Evolutionary conservation across 768 basidiomycete species (phyloP).

Genomic region (Calocera viscosa): DNA sequence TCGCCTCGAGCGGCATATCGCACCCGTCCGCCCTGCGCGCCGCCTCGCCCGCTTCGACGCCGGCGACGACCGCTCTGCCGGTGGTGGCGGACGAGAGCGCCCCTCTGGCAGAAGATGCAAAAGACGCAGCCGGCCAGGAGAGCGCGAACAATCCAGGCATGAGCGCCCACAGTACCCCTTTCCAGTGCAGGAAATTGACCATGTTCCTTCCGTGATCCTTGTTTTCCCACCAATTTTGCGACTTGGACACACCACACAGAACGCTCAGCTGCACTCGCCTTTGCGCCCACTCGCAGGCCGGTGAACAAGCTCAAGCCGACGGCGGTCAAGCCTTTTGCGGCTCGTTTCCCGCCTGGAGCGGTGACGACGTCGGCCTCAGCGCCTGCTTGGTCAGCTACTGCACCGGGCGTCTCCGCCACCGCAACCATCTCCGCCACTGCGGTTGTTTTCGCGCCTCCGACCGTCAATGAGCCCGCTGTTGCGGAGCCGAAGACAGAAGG

Average conservation of each 20-base stretch:
- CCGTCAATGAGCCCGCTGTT: conserved; percentile 33
- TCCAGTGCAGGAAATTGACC: not conserved
- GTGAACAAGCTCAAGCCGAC: conserved; percentile 36
- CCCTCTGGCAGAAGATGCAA: conserved; percentile 19
- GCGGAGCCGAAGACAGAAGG: conserved; percentile 37
- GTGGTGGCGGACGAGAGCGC: conserved; percentile 22
- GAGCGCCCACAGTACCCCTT: conserved; percentile 8
- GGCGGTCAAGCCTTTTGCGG: conserved; percentile 36
- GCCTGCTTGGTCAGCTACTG: conserved; percentile 27
- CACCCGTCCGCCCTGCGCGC: conserved; percentile 36
- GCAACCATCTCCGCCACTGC: conserved; percentile 43
- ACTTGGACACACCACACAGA: conserved; percentile 32
- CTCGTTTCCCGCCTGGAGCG: conserved; percentile 51
- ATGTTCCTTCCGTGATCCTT: not conserved
- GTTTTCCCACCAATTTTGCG: not conserved
- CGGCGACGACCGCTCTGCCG: conserved; percentile 20
- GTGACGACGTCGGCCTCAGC: not conserved
- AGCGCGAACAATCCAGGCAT: conserved; percentile 7
- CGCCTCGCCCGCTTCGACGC: conserved; percentile 26
- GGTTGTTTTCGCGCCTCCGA: conserved; percentile 57
- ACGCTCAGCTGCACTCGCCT: conserved; percentile 83
- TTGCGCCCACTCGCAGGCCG: conserved; percentile 65
- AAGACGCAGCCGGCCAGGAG: conserved; percentile 8
- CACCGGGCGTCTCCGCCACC: conserved; percentile 19
- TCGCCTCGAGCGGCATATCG: conserved; percentile 32